Base-by-base conservation (phyloP, 2,329 filamentous ascomycete species). In the Diaporthe sp. region DNA sequence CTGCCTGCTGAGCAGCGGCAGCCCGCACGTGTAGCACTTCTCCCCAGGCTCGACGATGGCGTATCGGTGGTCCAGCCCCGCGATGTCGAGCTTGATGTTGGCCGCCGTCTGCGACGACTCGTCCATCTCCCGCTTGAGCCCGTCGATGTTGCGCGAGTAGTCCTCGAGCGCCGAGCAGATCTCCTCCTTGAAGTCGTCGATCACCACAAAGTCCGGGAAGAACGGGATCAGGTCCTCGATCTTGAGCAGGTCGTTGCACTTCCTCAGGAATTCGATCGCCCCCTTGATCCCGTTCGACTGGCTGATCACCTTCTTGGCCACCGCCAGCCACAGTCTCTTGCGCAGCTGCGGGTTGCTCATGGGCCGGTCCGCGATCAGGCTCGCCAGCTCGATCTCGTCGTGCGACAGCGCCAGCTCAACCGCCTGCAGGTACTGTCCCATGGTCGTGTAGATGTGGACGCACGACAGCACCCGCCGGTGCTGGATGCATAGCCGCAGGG, bases 171-270 rank as follows among this genome's bases (percentile, higher is more conserved):
- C 97, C 0, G 92, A 89, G 85, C 97, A 99, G 51, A 99, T 98
- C 83, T 99, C 97, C 78, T 98, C 96, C 82, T 98, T 98, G 89
- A 99, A 99, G 84, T 98, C 97, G 82, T 99, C 97, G 77, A 99
- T 98, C 71, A 98, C 94, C 34, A 98, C 95, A 82, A 99, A 99
- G 83, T 99, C 97, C 0, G 97, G 97, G 85, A 99, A 99, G 87
- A 99, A 98, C 0, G 97, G 97, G 55, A 99, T 98, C 42, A 99
- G 86, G 81, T 99, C 97, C 85, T 99, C 97, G 78, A 99, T 99
- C 78, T 94, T 93, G 67, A 99, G 90, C 17, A 98, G 89, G 76
- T 98, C 95, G 62, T 58, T 77, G 83, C 96, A 98, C 13, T 95
- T 93, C 79, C 95, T 95, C 17, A 98, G 89, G 81, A 99, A 98